These are phyloP conservation scores for Termitomyces sp. DNA, from an alignment of 768 basidiomycete genomes.

Conservation along the genomic window DNA sequence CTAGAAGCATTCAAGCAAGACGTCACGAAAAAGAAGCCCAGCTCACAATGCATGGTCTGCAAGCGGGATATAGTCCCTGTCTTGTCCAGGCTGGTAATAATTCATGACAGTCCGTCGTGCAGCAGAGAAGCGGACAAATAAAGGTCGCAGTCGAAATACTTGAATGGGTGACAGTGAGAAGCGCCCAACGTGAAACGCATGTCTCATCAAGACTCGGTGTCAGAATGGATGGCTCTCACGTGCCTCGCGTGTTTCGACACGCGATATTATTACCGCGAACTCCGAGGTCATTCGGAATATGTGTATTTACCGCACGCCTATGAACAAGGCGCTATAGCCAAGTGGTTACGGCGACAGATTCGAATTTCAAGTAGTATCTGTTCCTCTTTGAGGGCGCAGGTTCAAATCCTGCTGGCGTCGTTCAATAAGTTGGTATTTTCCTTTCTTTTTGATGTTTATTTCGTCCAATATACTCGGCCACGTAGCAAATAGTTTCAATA, in stretches of 20 bases:
- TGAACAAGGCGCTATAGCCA: constrained; percentile 34
- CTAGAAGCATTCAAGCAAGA: constrained; percentile 27
- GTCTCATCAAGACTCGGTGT: not conserved
- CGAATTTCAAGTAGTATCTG: constrained; percentile 25
- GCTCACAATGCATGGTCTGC: constrained; percentile 76
- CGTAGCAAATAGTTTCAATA: no score
- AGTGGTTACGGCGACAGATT: constrained; percentile 75
- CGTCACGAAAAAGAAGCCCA: not conserved
- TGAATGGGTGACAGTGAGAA: not conserved
- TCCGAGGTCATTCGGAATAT: no score
- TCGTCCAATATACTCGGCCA: no score
- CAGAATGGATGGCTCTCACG: not conserved
- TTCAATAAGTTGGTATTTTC: no score
- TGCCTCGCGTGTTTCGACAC: not conserved
- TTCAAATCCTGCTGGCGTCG: constrained; percentile 54
- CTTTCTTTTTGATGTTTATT: no score
- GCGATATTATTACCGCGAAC: no score
- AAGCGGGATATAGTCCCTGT: constrained; percentile 69
- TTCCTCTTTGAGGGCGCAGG: constrained; percentile 38
- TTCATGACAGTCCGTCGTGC: constrained; percentile 34
- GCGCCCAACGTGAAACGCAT: not conserved
- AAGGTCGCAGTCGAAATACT: not conserved
- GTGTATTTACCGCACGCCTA: no score
- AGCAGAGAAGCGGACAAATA: not conserved
- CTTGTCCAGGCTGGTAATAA: constrained; percentile 40